Conservation (phyloP, 306 rosid species). For the Casuarina cunninghamiana region DNA sequence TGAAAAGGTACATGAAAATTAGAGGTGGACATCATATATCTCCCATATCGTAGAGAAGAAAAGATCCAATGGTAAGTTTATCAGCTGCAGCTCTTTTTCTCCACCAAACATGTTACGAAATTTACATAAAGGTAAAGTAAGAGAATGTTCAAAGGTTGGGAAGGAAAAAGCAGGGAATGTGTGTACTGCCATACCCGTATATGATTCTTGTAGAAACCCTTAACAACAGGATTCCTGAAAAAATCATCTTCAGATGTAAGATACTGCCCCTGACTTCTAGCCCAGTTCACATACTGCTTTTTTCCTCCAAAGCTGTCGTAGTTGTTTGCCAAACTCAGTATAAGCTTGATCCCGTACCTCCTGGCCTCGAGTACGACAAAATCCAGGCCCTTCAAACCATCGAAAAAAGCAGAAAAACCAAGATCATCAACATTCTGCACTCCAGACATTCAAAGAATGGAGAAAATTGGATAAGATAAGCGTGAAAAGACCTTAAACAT, state of each 20-base stretch:
- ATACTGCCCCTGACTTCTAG: slow-evolving; percentile 72
- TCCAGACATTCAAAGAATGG: background rate
- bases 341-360: slow-evolving; percentile 76
- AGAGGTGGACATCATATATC: slow-evolving; percentile 27
- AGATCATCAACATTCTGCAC: background rate
- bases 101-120: too few relatives aligned
- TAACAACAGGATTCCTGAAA: slow-evolving; percentile 69
- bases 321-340: slow-evolving; percentile 88
- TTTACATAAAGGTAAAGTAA: background rate
- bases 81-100: too few relatives aligned
- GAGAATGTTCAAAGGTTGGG: background rate
- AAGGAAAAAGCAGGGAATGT: slow-evolving; percentile 1
- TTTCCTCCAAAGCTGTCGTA: slow-evolving; percentile 90
- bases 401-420: slow-evolving; percentile 9
- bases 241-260: slow-evolving; percentile 86
- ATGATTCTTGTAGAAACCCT: slow-evolving; percentile 80
- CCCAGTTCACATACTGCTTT: slow-evolving; percentile 96
- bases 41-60: background rate
- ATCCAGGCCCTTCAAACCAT: slow-evolving; percentile 73
- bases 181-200: slow-evolving; percentile 48
- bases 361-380: slow-evolving; percentile 84
- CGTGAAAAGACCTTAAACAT: slow-evolving; percentile 57
- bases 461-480: background rate
- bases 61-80: too few relatives aligned
- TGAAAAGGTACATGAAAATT: slow-evolving; percentile 24